These are phyloP conservation scores for Immersiella caudata DNA, from an alignment of 495 filamentous ascomycete species.

Conservation along the genomic window DNA sequence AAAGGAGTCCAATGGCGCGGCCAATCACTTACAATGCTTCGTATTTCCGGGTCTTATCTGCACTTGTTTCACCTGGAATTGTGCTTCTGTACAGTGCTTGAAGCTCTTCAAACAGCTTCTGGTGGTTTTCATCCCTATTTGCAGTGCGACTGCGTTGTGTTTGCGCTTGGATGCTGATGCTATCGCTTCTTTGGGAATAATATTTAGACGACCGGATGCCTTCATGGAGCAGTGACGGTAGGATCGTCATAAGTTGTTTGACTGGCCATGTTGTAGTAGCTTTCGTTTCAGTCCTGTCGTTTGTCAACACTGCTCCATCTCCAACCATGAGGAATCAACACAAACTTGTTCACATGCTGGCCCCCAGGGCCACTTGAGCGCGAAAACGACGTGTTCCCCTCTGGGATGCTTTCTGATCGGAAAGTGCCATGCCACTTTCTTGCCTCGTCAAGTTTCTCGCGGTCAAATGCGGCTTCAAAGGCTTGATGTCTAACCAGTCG, in stretches of 20 bases:
- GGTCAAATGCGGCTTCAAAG: conserved; percentile 44
- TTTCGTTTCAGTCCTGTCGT: conserved; percentile 82
- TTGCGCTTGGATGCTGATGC: conserved; percentile 49
- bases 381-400: conserved; percentile 71
- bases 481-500: conserved; percentile 40
- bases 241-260: conserved; percentile 55
- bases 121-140: conserved; percentile 49
- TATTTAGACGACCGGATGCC: conserved; percentile 69
- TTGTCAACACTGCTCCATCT: conserved; percentile 11
- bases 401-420: conserved; percentile 64
- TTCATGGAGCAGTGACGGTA: conserved; percentile 71
- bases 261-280: conserved; percentile 71
- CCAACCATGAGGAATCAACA: conserved; percentile 17
- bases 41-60: conserved; percentile 45
- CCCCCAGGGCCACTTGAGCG: conserved; percentile 92
- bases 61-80: conserved; percentile 43
- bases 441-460: conserved; percentile 68
- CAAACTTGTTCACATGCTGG: conserved; percentile 96
- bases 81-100: conserved; percentile 64
- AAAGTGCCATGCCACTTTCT: conserved; percentile 76
- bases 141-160: conserved; percentile 51
- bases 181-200: conserved; percentile 63
- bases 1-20: no score
- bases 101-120: conserved; percentile 51
- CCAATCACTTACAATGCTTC: conserved; percentile 40